Evolutionary conservation across 75 land plant genomes (phyloP), one percentile per base, ranked within the genome.

Genomic region (Larix kaempferi): DNA sequence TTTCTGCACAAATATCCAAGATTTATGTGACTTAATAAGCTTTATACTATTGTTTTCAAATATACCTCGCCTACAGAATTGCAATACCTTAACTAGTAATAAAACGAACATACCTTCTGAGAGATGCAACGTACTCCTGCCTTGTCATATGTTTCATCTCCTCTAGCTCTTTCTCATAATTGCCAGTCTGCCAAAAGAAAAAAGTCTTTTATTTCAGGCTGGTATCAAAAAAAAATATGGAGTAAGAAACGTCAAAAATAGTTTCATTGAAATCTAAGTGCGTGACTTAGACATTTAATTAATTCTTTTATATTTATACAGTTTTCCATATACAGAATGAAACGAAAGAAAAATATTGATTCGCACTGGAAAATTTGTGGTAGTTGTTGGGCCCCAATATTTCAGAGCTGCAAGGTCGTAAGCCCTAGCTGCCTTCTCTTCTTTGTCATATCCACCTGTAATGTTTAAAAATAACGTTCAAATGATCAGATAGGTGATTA

Each of bases 371-470:
- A 95, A 95, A 81, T 95, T 95, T 2, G 93, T 95, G 15, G 98
- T 95, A 6, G 97, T 94, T 23, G 92, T 87, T 55, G 98, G 78
- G 3, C 98, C 98, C 98, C 98, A 95, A 41, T 95, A 95, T 71
- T 95, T 95, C 72, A 95, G 86, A 60, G 99, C 99, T 74, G 99
- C 99, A 75, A 96, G 88, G 88, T 96, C 99, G 78, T 96, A 96
- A 14, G 99, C 91, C 79, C 95, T 80, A 37, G 99, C 99, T 49
- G 99, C 99, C 84, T 96, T 96, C 52, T 95, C 98, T 85, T 95
- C 98, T 78, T 95, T 95, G 67, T 95, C 98, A 88, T 94, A 95
- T 1, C 98, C 98, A 66, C 98, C 98, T 95, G 74, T 8, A 44
- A 17, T 27, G 54, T 49, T 49, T 49, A 49, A 49, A 49, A 49